phyloP scores from a whole-genome alignment of 192 early-diverging fungal species.

The Cetraspora pellucida region DNA sequence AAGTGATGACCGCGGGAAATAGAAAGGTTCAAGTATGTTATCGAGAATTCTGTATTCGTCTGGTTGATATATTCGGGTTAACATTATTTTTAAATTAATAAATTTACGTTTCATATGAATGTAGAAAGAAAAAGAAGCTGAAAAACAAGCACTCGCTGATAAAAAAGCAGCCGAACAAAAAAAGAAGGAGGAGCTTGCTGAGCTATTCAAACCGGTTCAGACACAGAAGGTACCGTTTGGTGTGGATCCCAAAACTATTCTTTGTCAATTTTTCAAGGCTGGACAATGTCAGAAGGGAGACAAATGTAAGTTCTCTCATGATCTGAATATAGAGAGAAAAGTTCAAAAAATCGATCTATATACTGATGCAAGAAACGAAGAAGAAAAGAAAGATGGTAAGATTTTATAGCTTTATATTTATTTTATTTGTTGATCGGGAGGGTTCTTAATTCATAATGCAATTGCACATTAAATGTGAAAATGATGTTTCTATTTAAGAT shows the following conservation, averaged over 20 bases:
- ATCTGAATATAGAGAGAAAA: slow-evolving; percentile 88
- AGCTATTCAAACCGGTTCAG: slow-evolving; percentile 88
- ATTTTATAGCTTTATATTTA: background rate
- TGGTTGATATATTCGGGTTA: background rate
- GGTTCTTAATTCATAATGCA: background rate
- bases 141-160: slow-evolving; percentile 57
- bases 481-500: slow-evolving; percentile 45
- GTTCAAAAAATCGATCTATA: slow-evolving; percentile 91
- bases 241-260: slow-evolving; percentile 91
- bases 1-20: slow-evolving; percentile 66
- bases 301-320: slow-evolving; percentile 98
- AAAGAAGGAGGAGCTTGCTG: slow-evolving; percentile 87
- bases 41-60: background rate
- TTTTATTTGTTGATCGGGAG: background rate
- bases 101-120: background rate
- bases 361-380: slow-evolving; percentile 75
- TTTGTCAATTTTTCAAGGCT: slow-evolving; percentile 91
- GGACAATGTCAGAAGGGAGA: slow-evolving; percentile 88
- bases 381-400: slow-evolving; percentile 51
- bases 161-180: slow-evolving; percentile 83
- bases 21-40: slow-evolving; percentile 52
- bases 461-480: background rate
- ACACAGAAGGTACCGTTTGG: slow-evolving; percentile 96
- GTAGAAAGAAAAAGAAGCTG: slow-evolving; percentile 67
- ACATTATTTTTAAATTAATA: background rate